Evolutionary conservation across 805 yeast genomes (phyloP).

Genomic region (Starmerella scarabaei): DNA sequence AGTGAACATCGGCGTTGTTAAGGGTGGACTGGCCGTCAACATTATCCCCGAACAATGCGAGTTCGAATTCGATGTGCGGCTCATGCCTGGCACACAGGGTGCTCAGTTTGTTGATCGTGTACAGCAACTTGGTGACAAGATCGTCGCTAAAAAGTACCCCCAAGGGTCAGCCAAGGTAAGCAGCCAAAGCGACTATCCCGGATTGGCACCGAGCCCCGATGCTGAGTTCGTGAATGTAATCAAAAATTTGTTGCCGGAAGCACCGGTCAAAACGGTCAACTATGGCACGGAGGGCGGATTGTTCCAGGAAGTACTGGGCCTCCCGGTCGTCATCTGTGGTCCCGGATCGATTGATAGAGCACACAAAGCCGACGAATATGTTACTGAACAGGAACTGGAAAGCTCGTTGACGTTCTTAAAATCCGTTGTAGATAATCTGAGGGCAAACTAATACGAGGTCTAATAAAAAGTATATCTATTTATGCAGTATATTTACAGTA

Average conservation of each 20-base stretch:
- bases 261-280: constrained; percentile 2
- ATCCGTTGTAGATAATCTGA: too few species aligned
- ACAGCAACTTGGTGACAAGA: constrained; percentile 1
- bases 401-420: constrained; percentile 6
- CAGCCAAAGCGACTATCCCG: constrained; percentile 14
- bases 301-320: constrained; percentile 10
- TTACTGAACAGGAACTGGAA: constrained; percentile 8
- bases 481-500: too few species aligned
- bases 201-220: constrained; percentile 6
- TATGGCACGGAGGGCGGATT: constrained; percentile 19
- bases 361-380: constrained; percentile 18
- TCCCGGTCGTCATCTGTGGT: constrained; percentile 17
- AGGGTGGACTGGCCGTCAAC: constrained; percentile 17
- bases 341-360: constrained; percentile 18
- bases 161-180: constrained; percentile 8
- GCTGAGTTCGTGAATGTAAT: constrained; percentile 3
- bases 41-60: constrained; percentile 16
- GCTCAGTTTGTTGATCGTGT: constrained; percentile 3
- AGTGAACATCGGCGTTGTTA: constrained; percentile 13
- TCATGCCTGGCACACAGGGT: constrained; percentile 9
- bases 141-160: constrained; percentile 3
- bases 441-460: too few species aligned
- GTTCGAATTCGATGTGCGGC: constrained; percentile 17
- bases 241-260: background rate
- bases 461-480: too few species aligned